These are phyloP conservation scores for Canna indica DNA, from an alignment of 176 grass and related monocot species.

Conservation along the genomic window DNA sequence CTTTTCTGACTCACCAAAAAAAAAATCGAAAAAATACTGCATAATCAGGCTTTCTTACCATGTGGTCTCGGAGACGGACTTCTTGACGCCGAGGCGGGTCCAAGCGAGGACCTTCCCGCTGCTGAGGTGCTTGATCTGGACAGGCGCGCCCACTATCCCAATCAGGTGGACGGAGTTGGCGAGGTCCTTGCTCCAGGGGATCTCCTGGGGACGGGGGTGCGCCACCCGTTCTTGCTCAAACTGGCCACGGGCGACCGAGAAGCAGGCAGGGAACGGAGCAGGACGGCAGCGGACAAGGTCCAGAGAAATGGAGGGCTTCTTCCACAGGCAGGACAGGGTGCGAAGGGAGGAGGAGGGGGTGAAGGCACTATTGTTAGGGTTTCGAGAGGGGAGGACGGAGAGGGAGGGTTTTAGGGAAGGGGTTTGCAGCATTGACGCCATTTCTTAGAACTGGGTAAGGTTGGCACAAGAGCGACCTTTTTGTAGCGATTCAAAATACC, in stretches of 20 bases:
- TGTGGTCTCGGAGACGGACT: slow-evolving; percentile 58
- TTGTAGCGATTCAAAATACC: too few relatives aligned
- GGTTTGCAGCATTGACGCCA: neutral
- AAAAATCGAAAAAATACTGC: neutral
- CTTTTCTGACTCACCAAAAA: neutral
- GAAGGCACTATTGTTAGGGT: slow-evolving; percentile 18
- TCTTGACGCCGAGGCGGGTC: slow-evolving; percentile 63
- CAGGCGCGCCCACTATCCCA: slow-evolving; percentile 51
- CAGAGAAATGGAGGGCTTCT: neutral
- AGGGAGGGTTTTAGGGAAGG: slow-evolving; percentile 3
- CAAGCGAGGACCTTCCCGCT: slow-evolving; percentile 63
- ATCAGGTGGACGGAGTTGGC: slow-evolving; percentile 68
- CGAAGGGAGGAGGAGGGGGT: neutral
- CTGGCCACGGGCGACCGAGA: neutral
- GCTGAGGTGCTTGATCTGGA: slow-evolving; percentile 60
- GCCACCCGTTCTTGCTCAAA: slow-evolving; percentile 12
- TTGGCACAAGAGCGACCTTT: too few relatives aligned
- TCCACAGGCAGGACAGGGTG: too few relatives aligned
- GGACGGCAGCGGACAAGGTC: neutral
- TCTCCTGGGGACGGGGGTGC: slow-evolving; percentile 44
- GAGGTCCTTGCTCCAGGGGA: slow-evolving; percentile 64
- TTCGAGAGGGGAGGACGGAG: neutral
- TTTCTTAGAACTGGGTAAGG: neutral
- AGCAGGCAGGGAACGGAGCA: slow-evolving; percentile 7
- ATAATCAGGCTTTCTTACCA: slow-evolving; percentile 35